These are phyloP conservation scores for Aspergillus fumigatus DNA, from an alignment of 2,329 filamentous ascomycete genomes.

Conservation along the genomic window DNA sequence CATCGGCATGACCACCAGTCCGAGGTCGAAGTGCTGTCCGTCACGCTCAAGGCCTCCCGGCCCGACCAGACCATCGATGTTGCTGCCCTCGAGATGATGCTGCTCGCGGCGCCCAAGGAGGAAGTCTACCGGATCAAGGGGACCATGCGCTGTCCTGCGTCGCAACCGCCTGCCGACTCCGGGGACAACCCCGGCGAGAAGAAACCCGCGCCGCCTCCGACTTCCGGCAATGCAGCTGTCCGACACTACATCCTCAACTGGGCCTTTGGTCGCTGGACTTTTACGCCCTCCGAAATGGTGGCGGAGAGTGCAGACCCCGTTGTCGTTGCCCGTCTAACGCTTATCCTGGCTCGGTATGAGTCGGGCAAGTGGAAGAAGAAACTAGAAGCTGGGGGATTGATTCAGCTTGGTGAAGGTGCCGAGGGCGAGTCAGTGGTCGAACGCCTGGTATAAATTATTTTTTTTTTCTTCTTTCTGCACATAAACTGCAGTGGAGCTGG, in stretches of 20 bases:
- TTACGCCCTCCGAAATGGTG: constrained; percentile 56
- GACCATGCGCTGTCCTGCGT: constrained; percentile 46
- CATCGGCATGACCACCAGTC: constrained; percentile 61
- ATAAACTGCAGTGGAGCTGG: constrained; percentile 13
- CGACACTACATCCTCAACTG: constrained; percentile 87
- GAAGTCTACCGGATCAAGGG: constrained; percentile 95
- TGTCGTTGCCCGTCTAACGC: constrained; percentile 39
- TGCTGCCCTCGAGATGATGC: constrained; percentile 58
- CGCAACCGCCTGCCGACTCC: constrained; percentile 42
- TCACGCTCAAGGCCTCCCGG: constrained; percentile 56
- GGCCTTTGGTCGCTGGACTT: constrained; percentile 96
- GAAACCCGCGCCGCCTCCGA: constrained; percentile 6
- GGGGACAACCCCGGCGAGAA: constrained; percentile 38
- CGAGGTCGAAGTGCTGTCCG: constrained; percentile 86
- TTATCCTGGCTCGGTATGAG: constrained; percentile 46
- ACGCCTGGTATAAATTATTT: constrained; percentile 25
- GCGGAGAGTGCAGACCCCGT: constrained; percentile 26
- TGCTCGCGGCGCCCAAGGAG: constrained; percentile 76
- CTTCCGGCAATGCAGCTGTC: constrained; percentile 28
- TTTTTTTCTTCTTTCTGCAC: constrained; percentile 1
- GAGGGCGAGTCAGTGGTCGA: constrained; percentile 32
- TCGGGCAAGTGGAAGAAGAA: constrained; percentile 47
- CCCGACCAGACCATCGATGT: constrained; percentile 50
- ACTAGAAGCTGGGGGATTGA: constrained; percentile 37
- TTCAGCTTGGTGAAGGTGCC: constrained; percentile 22